Conservation (phyloP, 352 stramenopile genomes). For the Pythium inflatum region DNA sequence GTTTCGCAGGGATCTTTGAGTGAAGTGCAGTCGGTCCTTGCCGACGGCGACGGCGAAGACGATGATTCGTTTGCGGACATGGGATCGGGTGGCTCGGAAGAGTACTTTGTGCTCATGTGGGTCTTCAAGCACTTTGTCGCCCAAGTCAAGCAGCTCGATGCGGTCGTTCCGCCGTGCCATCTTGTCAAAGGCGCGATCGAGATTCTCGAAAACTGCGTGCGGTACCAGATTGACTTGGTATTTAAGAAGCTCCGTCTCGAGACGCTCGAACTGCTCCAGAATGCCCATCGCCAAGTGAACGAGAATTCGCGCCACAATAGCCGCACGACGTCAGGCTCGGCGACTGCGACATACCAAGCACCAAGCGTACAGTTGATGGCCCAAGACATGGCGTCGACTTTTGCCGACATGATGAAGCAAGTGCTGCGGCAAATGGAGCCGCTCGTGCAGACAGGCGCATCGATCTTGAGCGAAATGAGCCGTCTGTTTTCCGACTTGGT, state of each 20-base stretch:
- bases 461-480: slow-evolving; percentile 73
- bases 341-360: slow-evolving; percentile 18
- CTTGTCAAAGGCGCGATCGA: slow-evolving; percentile 51
- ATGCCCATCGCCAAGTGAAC: slow-evolving; percentile 55
- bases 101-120: slow-evolving; percentile 84
- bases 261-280: slow-evolving; percentile 61
- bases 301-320: slow-evolving; percentile 35
- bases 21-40: slow-evolving; percentile 46
- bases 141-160: slow-evolving; percentile 60
- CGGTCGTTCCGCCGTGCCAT: slow-evolving; percentile 58
- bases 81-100: slow-evolving; percentile 33
- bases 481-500: slow-evolving; percentile 78
- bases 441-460: slow-evolving; percentile 66
- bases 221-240: slow-evolving; percentile 77
- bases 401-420: slow-evolving; percentile 79
- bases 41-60: slow-evolving; percentile 27
- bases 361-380: slow-evolving; percentile 62
- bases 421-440: slow-evolving; percentile 80
- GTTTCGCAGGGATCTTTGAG: slow-evolving; percentile 49
- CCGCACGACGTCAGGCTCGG: slow-evolving; percentile 32
- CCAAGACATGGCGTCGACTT: slow-evolving; percentile 53
- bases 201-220: slow-evolving; percentile 68
- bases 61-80: slow-evolving; percentile 8
- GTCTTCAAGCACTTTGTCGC: slow-evolving; percentile 79
- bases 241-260: slow-evolving; percentile 66